Conservation (phyloP, 2,329 filamentous ascomycete genomes). For the Xylariaceae sp. region DNA sequence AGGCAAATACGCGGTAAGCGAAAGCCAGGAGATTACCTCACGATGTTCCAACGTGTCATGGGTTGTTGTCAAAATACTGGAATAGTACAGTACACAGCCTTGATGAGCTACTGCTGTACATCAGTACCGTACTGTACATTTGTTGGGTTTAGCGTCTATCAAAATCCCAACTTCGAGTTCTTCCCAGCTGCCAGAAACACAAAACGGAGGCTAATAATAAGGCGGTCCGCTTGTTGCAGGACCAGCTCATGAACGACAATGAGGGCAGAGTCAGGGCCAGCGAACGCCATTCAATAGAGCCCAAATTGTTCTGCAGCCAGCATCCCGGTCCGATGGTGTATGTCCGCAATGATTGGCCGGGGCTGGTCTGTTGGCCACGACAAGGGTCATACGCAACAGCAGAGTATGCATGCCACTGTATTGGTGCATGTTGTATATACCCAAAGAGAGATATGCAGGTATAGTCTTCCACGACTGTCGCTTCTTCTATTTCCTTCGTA, state of each 20-base stretch:
- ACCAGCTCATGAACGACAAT: constrained; percentile 19
- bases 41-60: too few species aligned
- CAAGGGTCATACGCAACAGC: constrained; percentile 9
- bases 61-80: too few species aligned
- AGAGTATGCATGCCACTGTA: not conserved
- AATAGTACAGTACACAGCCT: too few species aligned
- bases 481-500: constrained; percentile 2
- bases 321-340: constrained; percentile 13
- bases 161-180: too few species aligned
- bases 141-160: too few species aligned
- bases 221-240: constrained; percentile 6
- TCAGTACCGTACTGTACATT: too few species aligned
- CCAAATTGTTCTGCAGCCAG: constrained; percentile 10
- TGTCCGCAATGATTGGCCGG: constrained; percentile 11
- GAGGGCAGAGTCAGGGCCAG: constrained; percentile 4
- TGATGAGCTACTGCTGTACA: too few species aligned
- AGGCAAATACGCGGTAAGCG: too few species aligned
- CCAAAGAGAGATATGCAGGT: not conserved
- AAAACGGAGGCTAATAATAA: too few species aligned
- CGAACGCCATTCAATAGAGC: constrained; percentile 11
- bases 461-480: constrained; percentile 1
- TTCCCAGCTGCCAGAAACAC: not conserved
- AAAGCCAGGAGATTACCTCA: too few species aligned
- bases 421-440: not conserved
- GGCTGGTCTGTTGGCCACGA: constrained; percentile 18